Conservation (phyloP, 176 grass and related monocot species). For the Miscanthus lutarioriparius region DNA sequence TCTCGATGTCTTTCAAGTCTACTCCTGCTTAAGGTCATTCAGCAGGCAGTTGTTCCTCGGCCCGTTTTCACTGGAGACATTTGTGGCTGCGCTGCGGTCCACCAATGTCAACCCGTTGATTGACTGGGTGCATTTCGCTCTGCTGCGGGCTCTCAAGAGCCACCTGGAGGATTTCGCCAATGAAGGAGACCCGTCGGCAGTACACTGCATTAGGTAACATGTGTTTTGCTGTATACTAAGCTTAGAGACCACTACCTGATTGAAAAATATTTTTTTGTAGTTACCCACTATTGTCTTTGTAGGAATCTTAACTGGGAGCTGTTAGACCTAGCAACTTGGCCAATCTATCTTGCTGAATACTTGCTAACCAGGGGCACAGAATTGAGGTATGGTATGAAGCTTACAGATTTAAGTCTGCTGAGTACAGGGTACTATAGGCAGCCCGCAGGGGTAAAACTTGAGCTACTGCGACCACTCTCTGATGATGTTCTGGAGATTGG, state of each 20-base stretch:
- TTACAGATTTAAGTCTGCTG: constrained; percentile 69
- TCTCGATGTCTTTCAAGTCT: constrained; percentile 82
- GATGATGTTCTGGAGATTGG: constrained; percentile 84
- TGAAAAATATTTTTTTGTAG: constrained; percentile 6
- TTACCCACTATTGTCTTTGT: constrained; percentile 37
- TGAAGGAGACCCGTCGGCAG: constrained; percentile 72
- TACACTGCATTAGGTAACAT: constrained; percentile 80
- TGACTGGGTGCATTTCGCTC: constrained; percentile 84
- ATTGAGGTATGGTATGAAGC: constrained; percentile 61
- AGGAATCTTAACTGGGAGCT: constrained; percentile 99
- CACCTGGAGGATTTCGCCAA: constrained; percentile 68
- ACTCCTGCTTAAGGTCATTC: constrained; percentile 82
- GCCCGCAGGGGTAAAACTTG: constrained; percentile 72
- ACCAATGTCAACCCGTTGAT: constrained; percentile 66
- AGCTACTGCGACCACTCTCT: constrained; percentile 75
- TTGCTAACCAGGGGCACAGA: constrained; percentile 66
- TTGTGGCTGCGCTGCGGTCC: constrained; percentile 53
- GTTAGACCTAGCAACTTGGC: constrained; percentile 92
- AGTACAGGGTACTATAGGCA: constrained; percentile 79
- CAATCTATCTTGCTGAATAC: constrained; percentile 90
- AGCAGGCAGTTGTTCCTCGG: constrained; percentile 77
- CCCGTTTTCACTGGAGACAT: constrained; percentile 69
- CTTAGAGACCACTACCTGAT: background rate
- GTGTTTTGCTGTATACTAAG: background rate
- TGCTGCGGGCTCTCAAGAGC: constrained; percentile 73